Conservation (phyloP, 2,329 filamentous ascomycete species). For the Cordyceps cateniannulata region DNA sequence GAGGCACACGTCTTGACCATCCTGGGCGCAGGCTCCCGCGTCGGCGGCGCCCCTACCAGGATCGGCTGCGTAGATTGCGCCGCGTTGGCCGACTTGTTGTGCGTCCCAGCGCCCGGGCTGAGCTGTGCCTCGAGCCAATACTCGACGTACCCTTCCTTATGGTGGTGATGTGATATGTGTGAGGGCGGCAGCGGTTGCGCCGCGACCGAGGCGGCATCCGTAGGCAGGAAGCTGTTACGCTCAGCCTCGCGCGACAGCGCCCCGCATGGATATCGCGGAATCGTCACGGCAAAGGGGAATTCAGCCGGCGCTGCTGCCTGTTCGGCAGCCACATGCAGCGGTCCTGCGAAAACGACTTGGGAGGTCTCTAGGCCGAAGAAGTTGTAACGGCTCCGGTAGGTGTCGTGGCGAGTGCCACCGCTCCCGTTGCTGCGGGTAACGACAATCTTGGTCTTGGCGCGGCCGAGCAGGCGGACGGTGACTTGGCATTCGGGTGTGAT, state of each 20-base stretch:
- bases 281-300: background rate
- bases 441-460: slow-evolving; percentile 2
- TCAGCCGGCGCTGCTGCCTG: background rate
- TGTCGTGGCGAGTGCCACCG: background rate
- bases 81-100: background rate
- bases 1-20: background rate
- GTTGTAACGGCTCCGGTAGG: background rate
- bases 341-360: background rate
- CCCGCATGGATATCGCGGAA: background rate
- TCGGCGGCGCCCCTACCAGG: background rate
- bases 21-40: background rate
- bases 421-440: background rate
- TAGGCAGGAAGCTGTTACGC: background rate
- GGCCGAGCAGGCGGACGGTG: background rate
- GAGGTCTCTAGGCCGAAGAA: background rate
- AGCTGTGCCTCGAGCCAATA: slow-evolving; percentile 6
- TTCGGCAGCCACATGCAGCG: background rate
- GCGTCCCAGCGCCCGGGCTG: background rate
- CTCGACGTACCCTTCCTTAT: background rate
- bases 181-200: background rate
- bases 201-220: background rate
- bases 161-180: background rate
- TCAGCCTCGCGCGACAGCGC: background rate
- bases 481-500: background rate
- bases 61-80: slow-evolving; percentile 2